A percentile compares a stretch with the other conserved stretches of the same genome.
These are phyloP conservation scores for Buddleja alternifolia DNA, from an alignment of 257 asterid species.

Conservation along the genomic window DNA sequence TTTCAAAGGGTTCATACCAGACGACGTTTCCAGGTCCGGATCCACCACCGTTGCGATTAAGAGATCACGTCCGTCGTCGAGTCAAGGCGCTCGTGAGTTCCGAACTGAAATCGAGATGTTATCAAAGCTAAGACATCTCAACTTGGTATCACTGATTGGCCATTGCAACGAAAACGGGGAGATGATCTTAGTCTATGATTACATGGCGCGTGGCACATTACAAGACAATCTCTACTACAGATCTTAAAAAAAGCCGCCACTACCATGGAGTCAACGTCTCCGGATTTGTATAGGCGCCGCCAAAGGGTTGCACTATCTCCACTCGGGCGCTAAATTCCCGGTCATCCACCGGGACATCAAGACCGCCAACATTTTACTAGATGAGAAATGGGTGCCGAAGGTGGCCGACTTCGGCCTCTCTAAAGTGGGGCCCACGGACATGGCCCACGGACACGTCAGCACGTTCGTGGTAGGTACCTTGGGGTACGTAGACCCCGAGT, in stretches of 20 bases:
- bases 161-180: conserved; percentile 45
- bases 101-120: conserved; percentile 47
- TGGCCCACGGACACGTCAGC: conserved; percentile 41
- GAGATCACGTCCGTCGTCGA: conserved; percentile 38
- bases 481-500: conserved; percentile 50
- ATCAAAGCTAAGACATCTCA: conserved; percentile 38
- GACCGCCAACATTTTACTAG: conserved; percentile 48
- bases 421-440: conserved; percentile 32
- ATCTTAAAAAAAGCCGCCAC: conserved; percentile 31
- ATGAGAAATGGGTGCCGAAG: conserved; percentile 46
- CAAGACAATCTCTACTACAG: conserved; percentile 52
- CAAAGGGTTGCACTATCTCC: conserved; percentile 50
- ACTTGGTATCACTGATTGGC: conserved; percentile 49
- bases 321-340: conserved; percentile 46
- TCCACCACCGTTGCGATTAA: conserved; percentile 39
- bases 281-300: conserved; percentile 49
- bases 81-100: conserved; percentile 39
- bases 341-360: conserved; percentile 56
- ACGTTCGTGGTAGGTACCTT: conserved; percentile 52
- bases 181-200: conserved; percentile 52
- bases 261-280: conserved; percentile 51
- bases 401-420: conserved; percentile 52
- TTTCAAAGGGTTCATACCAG: conserved; percentile 32
- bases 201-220: conserved; percentile 50
- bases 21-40: too few species aligned